Base-by-base conservation (phyloP, 805 yeast genomes). In the Candida stauntonica region DNA sequence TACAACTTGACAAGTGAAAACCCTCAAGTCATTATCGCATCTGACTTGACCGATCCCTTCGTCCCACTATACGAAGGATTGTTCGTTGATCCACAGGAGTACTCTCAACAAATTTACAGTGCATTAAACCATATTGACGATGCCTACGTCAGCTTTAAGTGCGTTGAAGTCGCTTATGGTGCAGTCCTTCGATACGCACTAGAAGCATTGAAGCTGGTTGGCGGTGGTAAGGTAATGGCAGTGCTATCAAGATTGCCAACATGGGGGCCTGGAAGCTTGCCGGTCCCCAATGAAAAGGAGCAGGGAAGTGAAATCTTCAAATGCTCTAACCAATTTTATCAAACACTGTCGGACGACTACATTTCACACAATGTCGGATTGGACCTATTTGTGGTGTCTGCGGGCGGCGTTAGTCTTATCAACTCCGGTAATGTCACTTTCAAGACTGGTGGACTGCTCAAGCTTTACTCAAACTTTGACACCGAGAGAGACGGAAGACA, bases 171-270 rank as follows among this genome's bases (percentile, higher is more conserved):
- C 0, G 79, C 87, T 20, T 83, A 75, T 54, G 94, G 96, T 0
- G 75, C 86, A 3, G 96, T 95, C 0, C 60, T 87, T 24, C 68
- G 78, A 39, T 77, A 81, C 3, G 91, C 94, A 0, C 63, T 70
- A 49, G 55, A 74, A 36, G 79, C 87, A 6, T 64, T 88, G 19
- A 70, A 70, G 31, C 61, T 64, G 17, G 71, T 70, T 24, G 95
- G 93, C 7, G 93, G 93, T 45, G 99, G 98, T 43, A 85, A 89
- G 50, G 79, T 91, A 24, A 73, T 82, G 17, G 72, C 85, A 0
- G 60, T 84, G 4, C 62, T 89, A 29, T 71, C 86, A 3, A 64
- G 79, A 2, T 59, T 87, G 28, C 96, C 99, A 6, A 72, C 86
- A 1, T 72, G 78, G 72, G 96, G 95, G 1, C 81, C 87, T 0